Percentiles rank a stretch among this genome's conserved stretches.
Conservation (phyloP, 1,284 basidiomycete species). For the Porodaedalea pini region DNA sequence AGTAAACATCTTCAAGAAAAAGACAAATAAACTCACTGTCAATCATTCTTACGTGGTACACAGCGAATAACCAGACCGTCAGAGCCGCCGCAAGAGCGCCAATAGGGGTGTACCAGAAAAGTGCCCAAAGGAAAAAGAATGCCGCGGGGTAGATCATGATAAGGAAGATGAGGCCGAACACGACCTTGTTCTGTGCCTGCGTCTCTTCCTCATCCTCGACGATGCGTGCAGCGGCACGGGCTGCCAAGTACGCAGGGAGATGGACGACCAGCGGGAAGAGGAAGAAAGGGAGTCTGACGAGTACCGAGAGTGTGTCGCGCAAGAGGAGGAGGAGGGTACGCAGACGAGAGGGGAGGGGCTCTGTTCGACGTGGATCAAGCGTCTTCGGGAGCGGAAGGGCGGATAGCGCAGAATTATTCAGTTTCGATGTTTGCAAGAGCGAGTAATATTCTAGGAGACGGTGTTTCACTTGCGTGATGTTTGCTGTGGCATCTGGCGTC, state of each 20-base stretch:
- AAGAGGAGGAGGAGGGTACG: slow-evolving; percentile 75
- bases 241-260: slow-evolving; percentile 79
- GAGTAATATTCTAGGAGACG: slow-evolving; percentile 82
- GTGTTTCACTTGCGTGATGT: slow-evolving; percentile 60
- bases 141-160: slow-evolving; percentile 75
- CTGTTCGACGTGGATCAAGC: slow-evolving; percentile 71
- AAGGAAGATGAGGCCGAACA: slow-evolving; percentile 74
- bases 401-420: slow-evolving; percentile 80
- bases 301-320: slow-evolving; percentile 67
- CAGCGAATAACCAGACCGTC: slow-evolving; percentile 68
- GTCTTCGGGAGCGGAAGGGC: slow-evolving; percentile 74
- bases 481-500: slow-evolving; percentile 56
- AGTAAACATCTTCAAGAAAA: slow-evolving; percentile 24
- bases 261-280: slow-evolving; percentile 80
- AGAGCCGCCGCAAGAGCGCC: slow-evolving; percentile 48
- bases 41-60: slow-evolving; percentile 78
- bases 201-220: slow-evolving; percentile 88
- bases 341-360: slow-evolving; percentile 77
- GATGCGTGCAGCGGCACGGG: slow-evolving; percentile 66
- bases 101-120: slow-evolving; percentile 65
- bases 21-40: slow-evolving; percentile 47
- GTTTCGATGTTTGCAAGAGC: slow-evolving; percentile 75
- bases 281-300: slow-evolving; percentile 83
- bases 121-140: slow-evolving; percentile 80
- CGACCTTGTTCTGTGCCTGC: slow-evolving; percentile 89